Evolutionary conservation across 139 green algal genomes (phyloP), one percentile per base, ranked within the genome.

Genomic region (Deuterostichococcus epilithicus): DNA sequence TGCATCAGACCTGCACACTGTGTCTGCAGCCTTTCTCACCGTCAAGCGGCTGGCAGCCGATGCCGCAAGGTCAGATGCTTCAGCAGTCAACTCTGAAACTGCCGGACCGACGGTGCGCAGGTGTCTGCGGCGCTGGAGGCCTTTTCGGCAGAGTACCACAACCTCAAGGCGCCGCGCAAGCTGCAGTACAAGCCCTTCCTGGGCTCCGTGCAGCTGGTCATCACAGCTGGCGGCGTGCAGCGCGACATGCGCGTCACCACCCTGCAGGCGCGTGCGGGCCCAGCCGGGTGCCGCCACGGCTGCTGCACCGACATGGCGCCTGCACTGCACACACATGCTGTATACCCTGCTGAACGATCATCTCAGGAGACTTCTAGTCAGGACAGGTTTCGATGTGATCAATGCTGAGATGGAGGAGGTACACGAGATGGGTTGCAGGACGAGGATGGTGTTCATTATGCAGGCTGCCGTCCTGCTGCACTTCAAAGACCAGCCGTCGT

Each of bases 101-200:
- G n/a, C n/a, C n/a, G n/a, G n/a, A n/a, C n/a, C n/a, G n/a, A n/a
- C n/a, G n/a, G n/a, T 33, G 36, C 33, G 22, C 47, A 76, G 42
- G 73, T 87, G 42, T 15, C 45, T 3, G 30, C 71, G 42, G 76
- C 76, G 73, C 73, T 91, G 66, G 42, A 78, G 34, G 76, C 72
- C 0, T 90, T 88, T 47, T 88, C 79, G 22, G 65, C 81, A 36
- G 81, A 82, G 65, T 97, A 93, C 83, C 70, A 89, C 71, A 58
- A 82, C 13, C 74, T 97, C 13, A 98, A 98, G 81, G 83, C 91
- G 23, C 96, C 96, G 4, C 84, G 96, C 34, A 94, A 94, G 78
- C 89, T 99, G 69, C 33, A 82, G 42, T 99, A 94, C 94, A 81
- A 78, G 73, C 88, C 83, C 33, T 65, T 77, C 26, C 74, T 95